Conservation (phyloP, 2,329 filamentous ascomycete species). For the Teratosphaeria nubilosa region DNA sequence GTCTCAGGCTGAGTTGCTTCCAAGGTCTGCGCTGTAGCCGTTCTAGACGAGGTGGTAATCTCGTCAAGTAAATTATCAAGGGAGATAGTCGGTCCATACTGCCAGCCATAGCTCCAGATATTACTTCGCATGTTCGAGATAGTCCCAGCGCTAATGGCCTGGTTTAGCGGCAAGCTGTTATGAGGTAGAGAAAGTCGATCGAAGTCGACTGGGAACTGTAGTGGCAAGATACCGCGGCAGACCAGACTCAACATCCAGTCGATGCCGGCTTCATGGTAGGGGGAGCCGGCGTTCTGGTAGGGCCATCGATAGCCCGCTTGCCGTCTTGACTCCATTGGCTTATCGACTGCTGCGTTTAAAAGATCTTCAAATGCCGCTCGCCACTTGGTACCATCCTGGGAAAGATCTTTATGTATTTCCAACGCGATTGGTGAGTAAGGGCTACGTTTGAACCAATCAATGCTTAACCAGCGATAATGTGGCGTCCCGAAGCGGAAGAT, state of each 20-base stretch:
- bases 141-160: background rate
- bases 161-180: background rate
- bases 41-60: background rate
- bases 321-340: constrained; percentile 18
- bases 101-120: background rate
- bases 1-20: constrained; percentile 19
- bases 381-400: constrained; percentile 35
- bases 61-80: background rate
- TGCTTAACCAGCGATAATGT: constrained; percentile 21
- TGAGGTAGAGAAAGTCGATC: background rate
- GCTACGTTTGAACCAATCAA: constrained; percentile 30
- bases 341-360: constrained; percentile 33
- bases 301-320: constrained; percentile 11
- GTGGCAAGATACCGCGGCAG: constrained; percentile 25
- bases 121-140: background rate
- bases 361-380: constrained; percentile 52
- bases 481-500: constrained; percentile 1
- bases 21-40: constrained; percentile 1
- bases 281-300: constrained; percentile 11
- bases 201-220: constrained; percentile 14
- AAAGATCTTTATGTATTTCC: constrained; percentile 35
- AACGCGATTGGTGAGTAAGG: constrained; percentile 47
- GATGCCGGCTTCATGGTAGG: constrained; percentile 19
- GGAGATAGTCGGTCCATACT: background rate
- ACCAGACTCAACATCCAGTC: constrained; percentile 29